These are phyloP conservation scores for Neonectria magnoliae DNA, from an alignment of 2,329 filamentous ascomycete species.

Conservation along the genomic window DNA sequence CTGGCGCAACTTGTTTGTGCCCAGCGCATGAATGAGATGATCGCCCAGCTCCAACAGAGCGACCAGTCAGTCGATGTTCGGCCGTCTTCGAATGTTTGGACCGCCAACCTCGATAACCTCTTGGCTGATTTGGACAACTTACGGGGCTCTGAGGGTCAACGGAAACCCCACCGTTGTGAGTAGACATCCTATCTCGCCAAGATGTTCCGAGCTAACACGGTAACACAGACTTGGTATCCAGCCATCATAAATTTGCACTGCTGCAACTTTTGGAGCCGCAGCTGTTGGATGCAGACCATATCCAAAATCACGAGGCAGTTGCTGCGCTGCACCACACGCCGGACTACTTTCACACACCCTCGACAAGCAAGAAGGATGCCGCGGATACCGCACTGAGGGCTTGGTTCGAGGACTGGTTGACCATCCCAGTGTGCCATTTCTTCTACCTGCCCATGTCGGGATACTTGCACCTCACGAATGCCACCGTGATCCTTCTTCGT, in stretches of 20 bases:
- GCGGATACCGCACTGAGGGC: constrained; percentile 9
- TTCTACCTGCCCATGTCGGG: constrained; percentile 21
- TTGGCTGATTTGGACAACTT: constrained; percentile 11
- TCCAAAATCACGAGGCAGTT: too few relatives aligned
- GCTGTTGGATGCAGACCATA: background rate
- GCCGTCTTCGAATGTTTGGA: background rate
- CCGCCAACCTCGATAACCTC: constrained; percentile 1
- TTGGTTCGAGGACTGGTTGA: constrained; percentile 25
- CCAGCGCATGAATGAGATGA: constrained; percentile 20
- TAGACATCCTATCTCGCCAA: too few relatives aligned
- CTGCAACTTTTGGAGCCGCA: constrained; percentile 17
- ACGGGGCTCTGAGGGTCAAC: too few relatives aligned
- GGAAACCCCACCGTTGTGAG: background rate
- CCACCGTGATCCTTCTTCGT: constrained; percentile 10
- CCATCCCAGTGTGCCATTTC: constrained; percentile 17
- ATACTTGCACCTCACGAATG: constrained; percentile 16
- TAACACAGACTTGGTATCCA: constrained; percentile 15
- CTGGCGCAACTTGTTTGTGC: constrained; percentile 15
- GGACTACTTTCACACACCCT: too few relatives aligned
- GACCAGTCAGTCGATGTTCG: constrained; percentile 17
- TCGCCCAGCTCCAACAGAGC: constrained; percentile 14
- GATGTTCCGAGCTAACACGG: background rate
- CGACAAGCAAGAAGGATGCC: background rate
- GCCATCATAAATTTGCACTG: constrained; percentile 16
- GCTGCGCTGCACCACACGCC: too few relatives aligned